Base-by-base conservation (phyloP, 1,284 basidiomycete species). In the Agaricales sp. region DNA sequence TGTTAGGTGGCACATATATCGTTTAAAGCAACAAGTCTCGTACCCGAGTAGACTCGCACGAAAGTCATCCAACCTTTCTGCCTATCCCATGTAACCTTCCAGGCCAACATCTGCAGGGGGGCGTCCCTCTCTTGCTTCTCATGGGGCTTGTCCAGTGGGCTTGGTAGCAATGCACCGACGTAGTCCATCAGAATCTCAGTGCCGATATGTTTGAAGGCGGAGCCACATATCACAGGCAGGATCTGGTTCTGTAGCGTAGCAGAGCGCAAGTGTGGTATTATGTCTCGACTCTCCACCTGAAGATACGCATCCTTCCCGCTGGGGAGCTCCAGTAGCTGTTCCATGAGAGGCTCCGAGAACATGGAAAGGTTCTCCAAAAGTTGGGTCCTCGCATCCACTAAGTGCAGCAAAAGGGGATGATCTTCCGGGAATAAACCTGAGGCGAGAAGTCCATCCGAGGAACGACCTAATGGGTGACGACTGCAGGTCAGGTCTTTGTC, bases 61-160 rank as follows among this genome's bases (percentile, higher is more conserved):
- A 92, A 94, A 0, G 91, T 93, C 80, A 92, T 89, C 80, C 91
- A 93, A 13, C 91, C 91, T 54, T 75, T 78, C 52, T 77, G 78
- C 54, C 81, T 82, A 61, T 93, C 88, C 85, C 87, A 92, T 20
- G 73, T 74, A 16, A 94, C 90, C 61, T 94, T 94, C 87, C 92
- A 94, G 1, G 88, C 91, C 19, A 94, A 69, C 55, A 83, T 63
- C 22, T 77, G 78, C 18, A 85, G 60, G 0, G 80, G 77, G 1
- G 71, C 61, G 53, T 77, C 76, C 26, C 64, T 58, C 11, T 59
- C 61, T 45, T 75, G 71, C 3, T 56, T 56, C 24, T 71, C 65
- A 46, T 71, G 69, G 14, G 66, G 57, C 3, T 87, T 70, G 55
- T 91, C 88, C 18, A 77, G 50, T 2, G 90, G 90, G 54, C 81